Evolutionary conservation across 2,329 filamentous ascomycete genomes (phyloP).

Genomic region (Ascochyta fabae): DNA sequence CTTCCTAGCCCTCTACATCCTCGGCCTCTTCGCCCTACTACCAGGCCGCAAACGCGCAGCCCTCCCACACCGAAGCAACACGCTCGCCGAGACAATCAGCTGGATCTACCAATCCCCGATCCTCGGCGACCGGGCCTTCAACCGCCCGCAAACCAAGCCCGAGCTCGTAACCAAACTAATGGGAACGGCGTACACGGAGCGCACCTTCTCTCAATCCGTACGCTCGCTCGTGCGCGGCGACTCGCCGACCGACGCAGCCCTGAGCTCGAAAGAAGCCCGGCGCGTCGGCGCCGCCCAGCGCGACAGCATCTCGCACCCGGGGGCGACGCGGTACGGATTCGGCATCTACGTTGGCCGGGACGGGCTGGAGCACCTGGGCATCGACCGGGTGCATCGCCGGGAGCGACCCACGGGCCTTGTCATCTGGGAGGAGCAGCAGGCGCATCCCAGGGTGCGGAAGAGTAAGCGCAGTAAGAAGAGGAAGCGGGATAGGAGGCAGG

Average conservation of each 20-base stretch:
- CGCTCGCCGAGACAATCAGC: constrained; percentile 76
- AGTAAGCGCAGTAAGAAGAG: background rate
- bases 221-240: constrained; percentile 39
- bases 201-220: constrained; percentile 36
- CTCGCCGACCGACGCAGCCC: constrained; percentile 26
- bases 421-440: constrained; percentile 45
- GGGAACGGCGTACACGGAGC: constrained; percentile 58
- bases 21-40: constrained; percentile 65
- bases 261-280: constrained; percentile 23
- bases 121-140: constrained; percentile 74
- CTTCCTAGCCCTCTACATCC: constrained; percentile 72
- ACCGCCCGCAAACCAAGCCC: constrained; percentile 68
- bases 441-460: background rate
- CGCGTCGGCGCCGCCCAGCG: constrained; percentile 18
- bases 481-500: constrained; percentile 1
- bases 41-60: constrained; percentile 66
- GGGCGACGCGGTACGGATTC: constrained; percentile 59
- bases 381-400: constrained; percentile 60
- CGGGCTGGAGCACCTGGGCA: constrained; percentile 64
- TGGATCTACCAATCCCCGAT: constrained; percentile 78
- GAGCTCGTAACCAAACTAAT: constrained; percentile 75
- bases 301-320: constrained; percentile 42
- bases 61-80: constrained; percentile 75
- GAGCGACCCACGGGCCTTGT: constrained; percentile 43
- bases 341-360: constrained; percentile 65